Percentiles rank a stretch among this genome's conserved stretches.
Conservation (phyloP, 305 asterid genomes). For the Rubia balearica region DNA sequence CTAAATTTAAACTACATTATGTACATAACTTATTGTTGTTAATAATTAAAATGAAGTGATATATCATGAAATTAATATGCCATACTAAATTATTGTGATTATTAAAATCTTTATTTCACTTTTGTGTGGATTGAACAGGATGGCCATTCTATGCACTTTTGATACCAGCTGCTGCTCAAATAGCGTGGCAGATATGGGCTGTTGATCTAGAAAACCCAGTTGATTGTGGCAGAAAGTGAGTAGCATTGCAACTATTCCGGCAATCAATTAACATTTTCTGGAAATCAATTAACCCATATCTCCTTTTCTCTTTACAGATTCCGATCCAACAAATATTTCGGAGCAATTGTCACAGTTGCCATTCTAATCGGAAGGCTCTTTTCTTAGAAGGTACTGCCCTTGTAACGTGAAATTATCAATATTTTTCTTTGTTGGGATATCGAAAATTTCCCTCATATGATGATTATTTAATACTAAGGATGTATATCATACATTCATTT, state of each 20-base stretch:
- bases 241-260: neutral
- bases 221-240: constrained; percentile 19
- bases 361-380: constrained; percentile 4
- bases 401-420: too few relatives aligned
- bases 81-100: too few relatives aligned
- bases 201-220: constrained; percentile 13
- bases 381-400: constrained; percentile 2
- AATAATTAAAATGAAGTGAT: too few relatives aligned
- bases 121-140: constrained; percentile 5
- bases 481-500: neutral
- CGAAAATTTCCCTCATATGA: neutral
- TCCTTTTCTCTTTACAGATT: neutral
- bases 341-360: constrained; percentile 5
- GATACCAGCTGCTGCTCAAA: constrained; percentile 17
- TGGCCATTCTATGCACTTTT: constrained; percentile 22
- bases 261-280: neutral
- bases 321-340: constrained; percentile 9
- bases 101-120: too few relatives aligned
- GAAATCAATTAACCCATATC: neutral
- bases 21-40: too few relatives aligned
- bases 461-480: neutral
- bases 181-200: constrained; percentile 21
- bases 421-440: too few relatives aligned
- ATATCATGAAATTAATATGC: too few relatives aligned
- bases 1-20: neutral